Evolutionary conservation across 495 filamentous ascomycete genomes (phyloP).

Genomic region (Penicillium silybi): DNA sequence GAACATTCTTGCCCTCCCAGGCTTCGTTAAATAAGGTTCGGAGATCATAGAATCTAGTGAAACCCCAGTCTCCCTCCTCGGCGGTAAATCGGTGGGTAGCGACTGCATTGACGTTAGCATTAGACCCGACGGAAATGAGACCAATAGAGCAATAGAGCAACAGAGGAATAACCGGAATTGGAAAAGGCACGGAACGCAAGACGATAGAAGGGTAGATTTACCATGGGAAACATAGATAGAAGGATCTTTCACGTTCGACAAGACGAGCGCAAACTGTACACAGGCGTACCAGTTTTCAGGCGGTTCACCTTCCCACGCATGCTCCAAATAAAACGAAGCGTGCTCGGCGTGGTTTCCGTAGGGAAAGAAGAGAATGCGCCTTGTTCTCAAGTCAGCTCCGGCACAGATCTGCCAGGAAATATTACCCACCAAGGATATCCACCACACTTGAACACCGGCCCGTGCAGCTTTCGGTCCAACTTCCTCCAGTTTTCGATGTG

Average conservation of each 20-base stretch:
- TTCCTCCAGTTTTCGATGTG: conserved; percentile 75
- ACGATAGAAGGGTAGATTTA: conserved; percentile 17
- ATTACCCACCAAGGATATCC: conserved; percentile 77
- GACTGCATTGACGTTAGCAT: conserved; percentile 35
- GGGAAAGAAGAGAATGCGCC: conserved; percentile 93
- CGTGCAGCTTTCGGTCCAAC: conserved; percentile 72
- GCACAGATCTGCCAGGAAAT: neutral
- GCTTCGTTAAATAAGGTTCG: conserved; percentile 70
- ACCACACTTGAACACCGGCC: conserved; percentile 81
- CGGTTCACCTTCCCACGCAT: conserved; percentile 69
- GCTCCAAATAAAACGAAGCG: conserved; percentile 94
- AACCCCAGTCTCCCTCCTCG: conserved; percentile 98
- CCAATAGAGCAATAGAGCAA: neutral
- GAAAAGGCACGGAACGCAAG: neutral
- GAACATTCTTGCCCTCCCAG: conserved; percentile 64
- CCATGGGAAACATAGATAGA: conserved; percentile 66
- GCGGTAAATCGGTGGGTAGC: conserved; percentile 87
- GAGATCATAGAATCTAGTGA: conserved; percentile 86
- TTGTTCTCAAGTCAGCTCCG: conserved; percentile 39
- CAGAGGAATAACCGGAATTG: neutral
- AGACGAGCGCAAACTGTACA: conserved; percentile 88
- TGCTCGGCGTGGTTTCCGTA: conserved; percentile 89
- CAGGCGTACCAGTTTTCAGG: conserved; percentile 94
- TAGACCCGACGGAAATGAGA: neutral
- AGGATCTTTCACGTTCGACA: conserved; percentile 92